A percentile compares a stretch with the other conserved stretches of the same genome.
Conservation (phyloP, 345 rosid genomes). For the Salix purpurea region DNA sequence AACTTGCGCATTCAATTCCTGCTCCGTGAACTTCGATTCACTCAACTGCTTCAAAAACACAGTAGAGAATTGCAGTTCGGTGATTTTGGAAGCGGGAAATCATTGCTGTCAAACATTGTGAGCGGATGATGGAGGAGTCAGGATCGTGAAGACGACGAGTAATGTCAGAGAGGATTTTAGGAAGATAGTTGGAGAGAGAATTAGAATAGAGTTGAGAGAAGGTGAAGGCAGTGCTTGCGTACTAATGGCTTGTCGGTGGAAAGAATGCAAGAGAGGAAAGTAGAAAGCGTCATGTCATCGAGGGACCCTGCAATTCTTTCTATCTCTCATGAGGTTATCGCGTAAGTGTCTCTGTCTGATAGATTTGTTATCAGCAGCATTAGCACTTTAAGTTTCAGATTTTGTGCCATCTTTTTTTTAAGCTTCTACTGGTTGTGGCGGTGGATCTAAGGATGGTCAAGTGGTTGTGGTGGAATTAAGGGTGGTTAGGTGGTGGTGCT, state of each 20-base stretch:
- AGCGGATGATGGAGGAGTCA: slow-evolving; percentile 67
- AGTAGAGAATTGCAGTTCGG: slow-evolving; percentile 47
- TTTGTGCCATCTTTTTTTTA: slow-evolving; percentile 42
- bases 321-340: slow-evolving; percentile 67
- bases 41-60: slow-evolving; percentile 66
- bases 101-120: slow-evolving; percentile 60
- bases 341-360: slow-evolving; percentile 77
- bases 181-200: slow-evolving; percentile 54
- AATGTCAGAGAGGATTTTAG: slow-evolving; percentile 62
- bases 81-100: slow-evolving; percentile 55
- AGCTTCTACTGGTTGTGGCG: neutral
- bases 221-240: slow-evolving; percentile 68
- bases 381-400: slow-evolving; percentile 49
- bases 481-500: slow-evolving; percentile 28
- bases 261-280: slow-evolving; percentile 66
- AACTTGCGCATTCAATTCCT: slow-evolving; percentile 66
- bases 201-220: slow-evolving; percentile 50
- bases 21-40: slow-evolving; percentile 89
- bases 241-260: slow-evolving; percentile 69
- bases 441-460: neutral
- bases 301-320: slow-evolving; percentile 56
- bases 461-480: slow-evolving; percentile 7
- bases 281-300: slow-evolving; percentile 49
- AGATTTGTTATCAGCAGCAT: slow-evolving; percentile 58
- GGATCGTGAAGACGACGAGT: slow-evolving; percentile 72